Base-by-base conservation (phyloP, 2,329 filamentous ascomycete species). In the Curvularia lunata region DNA sequence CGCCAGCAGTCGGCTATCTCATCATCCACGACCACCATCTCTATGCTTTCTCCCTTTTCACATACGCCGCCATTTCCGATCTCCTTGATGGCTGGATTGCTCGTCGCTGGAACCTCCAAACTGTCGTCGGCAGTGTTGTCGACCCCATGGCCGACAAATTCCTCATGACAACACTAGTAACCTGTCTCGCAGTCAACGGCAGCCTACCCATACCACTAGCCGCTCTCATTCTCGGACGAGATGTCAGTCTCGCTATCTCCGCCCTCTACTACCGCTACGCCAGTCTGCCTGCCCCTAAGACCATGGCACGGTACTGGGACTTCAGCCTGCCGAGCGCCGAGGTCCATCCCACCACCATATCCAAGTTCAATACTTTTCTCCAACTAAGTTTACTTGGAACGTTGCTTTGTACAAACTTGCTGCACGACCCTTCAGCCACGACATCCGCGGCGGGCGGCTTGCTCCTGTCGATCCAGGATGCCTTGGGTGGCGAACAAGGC, bases 231-330 rank as follows among this genome's bases (percentile, higher is more conserved):
- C 85, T 99, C 3, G 93, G 93, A 27, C 87, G 95, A 42, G 95
- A 99, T 70, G 85, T 91, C 41, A 91, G 88, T 19, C 84, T 99
- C 4, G 92, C 85, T 25, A 83, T 97, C 21, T 87, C 92, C 1
- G 95, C 95, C 23, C 88, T 99, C 66, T 98, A 97, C 81, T 98
- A 95, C 77, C 89, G 95, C 63, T 98, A 92, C 86, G 96, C 97
- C 65, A 96, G 91, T 2, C 84, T 99, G 5, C 95, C 95, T 0
- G 88, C 91, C 0, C 95, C 95, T 1, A 98, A 98, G 79, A 98
- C 95, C 0, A 91, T 97, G 77, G 80, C 85, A 18, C 84, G 95
- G 18, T 99, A 98, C 78, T 99, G 95, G 95, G 95, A 99, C 78
- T 98, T 99, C 74, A 94, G 91, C 3, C 84, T 99, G 13, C 95